Conservation (phyloP, 169 alveolate species). For the Cryptosporidium baileyi region DNA sequence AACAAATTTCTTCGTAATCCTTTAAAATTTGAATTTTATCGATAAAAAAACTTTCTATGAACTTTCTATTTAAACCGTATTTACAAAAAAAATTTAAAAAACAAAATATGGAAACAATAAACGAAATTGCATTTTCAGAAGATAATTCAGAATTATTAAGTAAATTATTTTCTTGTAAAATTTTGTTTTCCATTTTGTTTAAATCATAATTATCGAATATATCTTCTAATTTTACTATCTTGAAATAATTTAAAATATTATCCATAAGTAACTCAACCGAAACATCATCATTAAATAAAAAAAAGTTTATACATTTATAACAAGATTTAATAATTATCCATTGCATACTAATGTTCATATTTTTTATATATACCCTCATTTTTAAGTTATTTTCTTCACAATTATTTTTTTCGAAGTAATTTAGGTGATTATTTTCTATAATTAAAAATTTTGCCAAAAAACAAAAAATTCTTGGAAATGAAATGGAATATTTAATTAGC, state of each 20-base stretch:
- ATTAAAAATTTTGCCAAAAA: background rate
- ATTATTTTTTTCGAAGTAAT: too few species aligned
- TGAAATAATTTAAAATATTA: background rate
- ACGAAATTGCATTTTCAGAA: background rate
- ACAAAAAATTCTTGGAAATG: background rate
- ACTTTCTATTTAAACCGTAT: background rate
- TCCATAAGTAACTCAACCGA: background rate
- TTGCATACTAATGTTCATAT: background rate
- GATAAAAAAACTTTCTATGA: background rate
- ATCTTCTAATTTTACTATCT: background rate
- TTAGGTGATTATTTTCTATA: background rate
- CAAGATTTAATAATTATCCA: conserved; percentile 28
- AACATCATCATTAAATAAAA: background rate
- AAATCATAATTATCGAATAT: conserved; percentile 2
- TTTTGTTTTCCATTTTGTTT: background rate
- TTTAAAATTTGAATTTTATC: background rate
- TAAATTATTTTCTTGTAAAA: background rate
- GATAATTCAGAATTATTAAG: background rate
- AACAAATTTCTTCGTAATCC: conserved; percentile 28
- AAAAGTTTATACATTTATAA: background rate
- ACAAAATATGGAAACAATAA: conserved; percentile 2
- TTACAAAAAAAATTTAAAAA: conserved; percentile 23
- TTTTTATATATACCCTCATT: background rate
- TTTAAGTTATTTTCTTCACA: too few species aligned
- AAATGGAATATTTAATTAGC: background rate